Evolutionary conservation across 305 asterid genomes (phyloP), one percentile per base, ranked within the genome.

Genomic region (Fraxinus xanthoxyloides): DNA sequence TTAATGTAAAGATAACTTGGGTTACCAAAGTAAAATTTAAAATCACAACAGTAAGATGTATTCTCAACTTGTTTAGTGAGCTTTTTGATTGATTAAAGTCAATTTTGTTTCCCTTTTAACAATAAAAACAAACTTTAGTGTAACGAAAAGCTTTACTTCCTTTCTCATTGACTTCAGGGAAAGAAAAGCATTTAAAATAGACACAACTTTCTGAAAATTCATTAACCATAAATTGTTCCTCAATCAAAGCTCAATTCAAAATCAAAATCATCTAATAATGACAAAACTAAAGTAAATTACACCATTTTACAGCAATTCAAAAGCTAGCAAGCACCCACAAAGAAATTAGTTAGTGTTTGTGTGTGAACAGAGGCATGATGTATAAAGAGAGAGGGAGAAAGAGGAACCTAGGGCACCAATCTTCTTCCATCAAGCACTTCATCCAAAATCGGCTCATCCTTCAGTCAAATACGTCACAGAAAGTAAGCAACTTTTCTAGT

Each of bases 331-430:
- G 76, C 65, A 67, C 46, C 77, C 51, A 70, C 82, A 56, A 4
- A 48, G 63, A 43, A 59, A 4, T 51, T 34, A 32, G 75, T 75
- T 35, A 40, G 17, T 21, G 38, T 8, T 46, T 63, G 72, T 54
- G 84, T 19, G 65, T 24, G 8, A 56, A 54, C 32, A 36, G 46
- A 31, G 4, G 5, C 8, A 46, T 3, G 19, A 13, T n/a, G 36
- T 17, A 12, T 6, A 21, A 32, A 46, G 76, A 67, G 61, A 40
- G 32, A 70, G 46, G 40, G 3, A 82, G 9, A 36, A 59, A 36
- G 56, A 35, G 30, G 82, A 84, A 86, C 87, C 87, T 84, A 56
- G n/a, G 59, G 46, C 80, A 43, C 56, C 72, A 67, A 32, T 40
- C 76, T 69, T 38, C 83, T 59, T 17, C 80, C 75, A 31, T 82